Conservation (phyloP, 1,284 basidiomycete species). For the Trametes polyzona region DNA sequence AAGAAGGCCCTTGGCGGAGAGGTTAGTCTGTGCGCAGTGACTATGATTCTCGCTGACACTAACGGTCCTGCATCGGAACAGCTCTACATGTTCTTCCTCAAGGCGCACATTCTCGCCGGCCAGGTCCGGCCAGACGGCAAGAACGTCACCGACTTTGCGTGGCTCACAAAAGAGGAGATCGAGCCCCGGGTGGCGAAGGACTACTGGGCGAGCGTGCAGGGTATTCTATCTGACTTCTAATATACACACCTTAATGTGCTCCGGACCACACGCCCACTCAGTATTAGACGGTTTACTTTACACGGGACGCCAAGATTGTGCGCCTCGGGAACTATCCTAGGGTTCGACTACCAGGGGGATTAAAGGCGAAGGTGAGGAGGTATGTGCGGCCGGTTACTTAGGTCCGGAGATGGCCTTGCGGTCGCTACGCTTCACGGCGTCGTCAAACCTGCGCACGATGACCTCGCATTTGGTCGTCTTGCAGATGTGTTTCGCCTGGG, state of each 20-base stretch:
- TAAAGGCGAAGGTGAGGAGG: not conserved
- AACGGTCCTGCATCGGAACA: constrained; percentile 12
- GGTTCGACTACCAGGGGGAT: not conserved
- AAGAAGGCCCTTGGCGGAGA: constrained; percentile 24
- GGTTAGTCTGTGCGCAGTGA: constrained; percentile 22
- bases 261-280: constrained; percentile 15
- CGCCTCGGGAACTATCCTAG: not conserved
- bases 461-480: constrained; percentile 85
- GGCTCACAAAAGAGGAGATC: constrained; percentile 91
- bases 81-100: constrained; percentile 71
- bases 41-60: not conserved
- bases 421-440: constrained; percentile 72
- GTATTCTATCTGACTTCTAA: constrained; percentile 78
- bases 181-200: constrained; percentile 59
- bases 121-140: constrained; percentile 62
- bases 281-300: constrained; percentile 7
- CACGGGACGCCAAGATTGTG: not conserved
- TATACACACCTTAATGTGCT: constrained; percentile 24
- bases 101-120: constrained; percentile 82
- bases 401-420: constrained; percentile 60
- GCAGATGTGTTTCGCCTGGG: constrained; percentile 86
- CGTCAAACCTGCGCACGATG: constrained; percentile 85
- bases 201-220: constrained; percentile 80
- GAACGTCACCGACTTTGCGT: constrained; percentile 76
- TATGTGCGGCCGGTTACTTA: constrained; percentile 28